Evolutionary conservation across 176 grass and related monocot species (phyloP).

Genomic region (Triticum aestivum): DNA sequence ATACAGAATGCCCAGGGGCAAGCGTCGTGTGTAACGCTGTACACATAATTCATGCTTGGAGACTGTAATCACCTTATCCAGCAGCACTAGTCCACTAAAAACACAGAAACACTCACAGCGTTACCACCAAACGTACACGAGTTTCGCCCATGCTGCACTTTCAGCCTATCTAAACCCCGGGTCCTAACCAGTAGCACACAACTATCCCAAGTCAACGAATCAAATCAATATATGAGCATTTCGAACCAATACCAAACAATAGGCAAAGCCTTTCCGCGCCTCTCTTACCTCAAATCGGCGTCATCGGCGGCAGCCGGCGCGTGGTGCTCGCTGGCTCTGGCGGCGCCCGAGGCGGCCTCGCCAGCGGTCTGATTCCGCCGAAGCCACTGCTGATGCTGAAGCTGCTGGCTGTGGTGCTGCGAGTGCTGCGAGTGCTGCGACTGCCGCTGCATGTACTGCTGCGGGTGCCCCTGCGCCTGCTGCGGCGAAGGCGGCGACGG

Average conservation of each 20-base stretch:
- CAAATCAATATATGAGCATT: neutral
- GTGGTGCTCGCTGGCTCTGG: constrained; percentile 18
- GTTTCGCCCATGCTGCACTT: neutral
- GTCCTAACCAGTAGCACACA: neutral
- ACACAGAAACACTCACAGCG: neutral
- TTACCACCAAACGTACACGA: neutral
- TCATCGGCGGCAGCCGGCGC: constrained; percentile 29
- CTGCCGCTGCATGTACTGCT: constrained; percentile 58
- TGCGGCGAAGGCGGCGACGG: constrained; percentile 19
- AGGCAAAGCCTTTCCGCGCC: neutral
- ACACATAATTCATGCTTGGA: neutral
- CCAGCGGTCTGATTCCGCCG: constrained; percentile 48
- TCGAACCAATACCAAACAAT: neutral
- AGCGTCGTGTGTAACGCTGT: neutral
- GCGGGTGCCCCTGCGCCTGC: constrained; percentile 35
- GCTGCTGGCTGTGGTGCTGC: constrained; percentile 42
- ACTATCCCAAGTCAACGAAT: neutral
- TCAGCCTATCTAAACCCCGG: neutral
- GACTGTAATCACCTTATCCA: neutral
- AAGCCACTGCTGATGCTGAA: constrained; percentile 64
- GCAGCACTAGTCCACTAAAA: neutral
- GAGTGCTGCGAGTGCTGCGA: constrained; percentile 14
- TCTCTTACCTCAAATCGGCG: constrained; percentile 58
- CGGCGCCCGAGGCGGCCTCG: constrained; percentile 27
- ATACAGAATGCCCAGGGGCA: neutral